Conservation (phyloP, 345 rosid genomes). For the Eucalyptus caleyi region DNA sequence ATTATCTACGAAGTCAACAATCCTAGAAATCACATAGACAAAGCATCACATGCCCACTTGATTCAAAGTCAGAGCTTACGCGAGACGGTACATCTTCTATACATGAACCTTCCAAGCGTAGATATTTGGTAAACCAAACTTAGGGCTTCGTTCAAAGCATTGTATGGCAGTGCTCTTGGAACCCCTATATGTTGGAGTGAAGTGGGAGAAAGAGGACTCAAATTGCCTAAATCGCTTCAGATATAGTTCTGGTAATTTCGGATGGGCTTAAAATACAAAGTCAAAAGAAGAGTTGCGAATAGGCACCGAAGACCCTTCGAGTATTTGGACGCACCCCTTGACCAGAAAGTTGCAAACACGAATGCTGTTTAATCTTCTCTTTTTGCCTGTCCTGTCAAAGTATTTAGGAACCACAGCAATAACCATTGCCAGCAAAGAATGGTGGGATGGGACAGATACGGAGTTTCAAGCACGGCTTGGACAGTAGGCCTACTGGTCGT, state of each 20-base stretch:
- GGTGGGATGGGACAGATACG: constrained; percentile 84
- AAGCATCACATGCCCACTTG: not conserved
- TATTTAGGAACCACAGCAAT: constrained; percentile 56
- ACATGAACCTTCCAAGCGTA: constrained; percentile 6
- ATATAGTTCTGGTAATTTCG: not conserved
- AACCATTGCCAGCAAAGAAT: constrained; percentile 53
- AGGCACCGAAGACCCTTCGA: not conserved
- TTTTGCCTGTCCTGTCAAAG: not conserved
- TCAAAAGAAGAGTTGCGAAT: not conserved
- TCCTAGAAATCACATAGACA: not conserved
- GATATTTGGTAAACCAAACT: not conserved
- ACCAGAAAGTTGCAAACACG: not conserved
- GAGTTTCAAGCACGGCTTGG: constrained; percentile 86
- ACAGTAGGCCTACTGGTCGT: constrained; percentile 87
- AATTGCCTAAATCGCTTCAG: not conserved
- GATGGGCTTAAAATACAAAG: not conserved
- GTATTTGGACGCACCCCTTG: not conserved
- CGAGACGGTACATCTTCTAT: not conserved
- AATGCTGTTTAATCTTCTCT: not conserved
- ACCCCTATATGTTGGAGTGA: not conserved
- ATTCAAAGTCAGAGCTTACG: not conserved
- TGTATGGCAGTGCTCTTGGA: not conserved
- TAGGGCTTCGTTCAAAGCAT: not conserved
- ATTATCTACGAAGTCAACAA: constrained; percentile 7
- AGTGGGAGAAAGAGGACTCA: not conserved